Base-by-base conservation (phyloP, 2,329 filamentous ascomycete genomes). In the Botrytis fabae region DNA sequence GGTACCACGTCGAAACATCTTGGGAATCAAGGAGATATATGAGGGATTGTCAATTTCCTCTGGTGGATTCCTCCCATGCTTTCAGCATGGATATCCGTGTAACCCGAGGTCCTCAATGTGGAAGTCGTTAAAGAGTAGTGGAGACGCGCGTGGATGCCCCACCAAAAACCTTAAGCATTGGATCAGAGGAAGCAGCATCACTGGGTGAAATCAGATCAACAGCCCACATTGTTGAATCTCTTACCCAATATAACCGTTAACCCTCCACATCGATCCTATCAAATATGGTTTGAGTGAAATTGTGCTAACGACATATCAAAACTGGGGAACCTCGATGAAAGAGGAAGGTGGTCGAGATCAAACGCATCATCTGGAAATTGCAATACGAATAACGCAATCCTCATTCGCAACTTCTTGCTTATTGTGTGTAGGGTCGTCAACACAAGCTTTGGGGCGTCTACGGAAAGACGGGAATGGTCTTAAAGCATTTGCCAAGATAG, bases 1-100 rank as follows among this genome's bases (percentile, higher is more conserved):
- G 28, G 40, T 35, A 7, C 28, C 14, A 22, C 25, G 3, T 22
- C 3, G 40, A 4, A 61, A 70, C 40, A 46, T 38, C 9, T 40
- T n/a, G 54, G 68, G 28, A 62, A 42, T 40, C 38, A 62, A 60
- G 38, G 40, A 38, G 60, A 62, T 70, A 61, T 70, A 46, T 69
- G 66, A 61, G 20, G 32, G 18, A 61, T 61, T 35, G 38, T 46
- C 51, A n/a, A 25, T 25, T 40, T 46, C 25, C n/a, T 61, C 28
- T 14, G 38, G 40, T 70, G 40, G 40, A 62, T 35, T 62, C 32
- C 12, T 65, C 42, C 35, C 28, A 48, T 65, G 20, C 18, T 42
- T 65, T 14, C n/a, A 25, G 12, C 28, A 65, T 69, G 65, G 65
- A 25, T 32, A 57, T 40, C 48, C 35, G 48, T 57, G 35, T n/a